Percentiles rank a stretch among this genome's conserved stretches.
phyloP scores from a whole-genome alignment of 306 rosid species.

The Trifolium dubium region DNA sequence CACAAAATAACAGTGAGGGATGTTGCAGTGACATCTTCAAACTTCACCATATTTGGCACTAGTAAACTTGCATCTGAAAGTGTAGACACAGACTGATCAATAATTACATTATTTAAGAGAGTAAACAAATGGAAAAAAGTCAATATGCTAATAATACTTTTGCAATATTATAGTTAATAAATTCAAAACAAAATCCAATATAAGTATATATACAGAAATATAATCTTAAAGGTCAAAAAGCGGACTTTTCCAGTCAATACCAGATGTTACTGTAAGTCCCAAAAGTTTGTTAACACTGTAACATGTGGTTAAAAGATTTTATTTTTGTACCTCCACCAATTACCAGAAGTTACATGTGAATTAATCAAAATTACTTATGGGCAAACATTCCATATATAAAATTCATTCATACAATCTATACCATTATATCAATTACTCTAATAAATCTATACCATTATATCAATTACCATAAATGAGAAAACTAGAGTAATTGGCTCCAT shows the following conservation, averaged over 20 bases:
- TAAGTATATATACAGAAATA: not conserved
- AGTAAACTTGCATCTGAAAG: constrained; percentile 61
- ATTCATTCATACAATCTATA: constrained; percentile 6
- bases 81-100: constrained; percentile 31
- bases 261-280: constrained; percentile 12
- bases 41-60: constrained; percentile 62
- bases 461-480: constrained; percentile 9
- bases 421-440: constrained; percentile 9
- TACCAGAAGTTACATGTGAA: constrained; percentile 8
- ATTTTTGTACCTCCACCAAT: constrained; percentile 11
- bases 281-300: constrained; percentile 12
- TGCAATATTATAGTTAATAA: constrained; percentile 6
- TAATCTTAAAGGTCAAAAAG: not conserved
- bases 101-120: constrained; percentile 29
- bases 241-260: not conserved
- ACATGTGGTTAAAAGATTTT: not conserved
- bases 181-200: constrained; percentile 27
- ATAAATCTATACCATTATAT: constrained; percentile 1
- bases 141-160: not conserved
- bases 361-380: constrained; percentile 10
- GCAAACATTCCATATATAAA: constrained; percentile 14
- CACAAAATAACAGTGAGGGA: constrained; percentile 65
- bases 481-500: constrained; percentile 6
- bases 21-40: constrained; percentile 75
- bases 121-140: not conserved